Evolutionary conservation across 345 rosid genomes (phyloP), one percentile per base, ranked within the genome.

Genomic region (Rhizophora mangle): DNA sequence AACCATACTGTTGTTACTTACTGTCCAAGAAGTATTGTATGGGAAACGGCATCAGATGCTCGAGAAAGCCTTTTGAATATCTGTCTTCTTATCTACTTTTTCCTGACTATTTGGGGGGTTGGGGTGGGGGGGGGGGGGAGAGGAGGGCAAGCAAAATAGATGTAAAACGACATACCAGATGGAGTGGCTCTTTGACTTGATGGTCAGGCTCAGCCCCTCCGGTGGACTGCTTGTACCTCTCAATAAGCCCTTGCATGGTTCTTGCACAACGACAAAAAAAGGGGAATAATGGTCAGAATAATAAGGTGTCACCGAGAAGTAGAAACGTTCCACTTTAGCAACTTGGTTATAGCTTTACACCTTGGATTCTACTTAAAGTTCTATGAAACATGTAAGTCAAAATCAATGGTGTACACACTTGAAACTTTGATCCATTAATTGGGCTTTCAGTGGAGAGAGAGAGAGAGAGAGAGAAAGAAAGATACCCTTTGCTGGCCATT

Each of bases 401-500:
- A 27, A 56, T 22, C 11, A 9, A 21, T 21, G 26, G 19, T 19
- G 30, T 32, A 26, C 34, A 29, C 3, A 29, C 16, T 27, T 31
- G 46, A 68, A 70, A 32, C 21, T 32, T 56, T 56, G 16, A 24
- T 9, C 31, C 26, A 24, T 10, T 56, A 6, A 56, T 22, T 56
- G 30, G 30, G 3, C 11, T 21, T 21, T 24, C 29, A n/a, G 29
- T 2, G 34, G 18, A 18, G 36, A n/a, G 71, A 8, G 20, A 64
- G 8, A 72, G 47, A 72, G 51, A 20, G 49, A 43, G 49, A 11
- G 18, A 59, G 13, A 16, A 7, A 10, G 47, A 34, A 4, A 59
- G 9, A 32, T 46, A 93, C 98, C 97, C 98, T 78, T 84, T 84
- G 53, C 97, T 91, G 82, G 92, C 91, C 0, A 90, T 84, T 65